These are phyloP conservation scores for Stachybotrys elegans DNA, from an alignment of 2,329 filamentous ascomycete species.

Conservation along the genomic window DNA sequence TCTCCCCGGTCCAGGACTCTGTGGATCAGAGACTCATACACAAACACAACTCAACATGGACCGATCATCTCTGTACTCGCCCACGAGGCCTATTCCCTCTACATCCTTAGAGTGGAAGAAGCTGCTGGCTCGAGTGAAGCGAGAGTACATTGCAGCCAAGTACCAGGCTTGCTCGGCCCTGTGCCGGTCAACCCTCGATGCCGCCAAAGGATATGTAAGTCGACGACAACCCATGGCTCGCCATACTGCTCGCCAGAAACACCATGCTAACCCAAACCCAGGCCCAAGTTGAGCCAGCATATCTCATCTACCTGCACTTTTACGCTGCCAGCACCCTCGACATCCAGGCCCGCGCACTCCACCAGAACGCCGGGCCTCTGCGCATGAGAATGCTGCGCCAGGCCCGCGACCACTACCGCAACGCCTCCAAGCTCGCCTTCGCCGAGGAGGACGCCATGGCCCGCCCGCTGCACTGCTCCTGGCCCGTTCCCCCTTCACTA, in stretches of 20 bases:
- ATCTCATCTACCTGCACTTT: slow-evolving; percentile 56
- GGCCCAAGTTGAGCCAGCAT: slow-evolving; percentile 43
- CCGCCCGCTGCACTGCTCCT: slow-evolving; percentile 33
- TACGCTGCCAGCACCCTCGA: slow-evolving; percentile 58
- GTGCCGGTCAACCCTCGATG: slow-evolving; percentile 29
- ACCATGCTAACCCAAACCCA: slow-evolving; percentile 5
- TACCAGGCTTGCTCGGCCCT: not conserved
- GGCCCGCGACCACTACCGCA: slow-evolving; percentile 46
- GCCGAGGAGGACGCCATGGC: slow-evolving; percentile 39
- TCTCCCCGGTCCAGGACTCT: too few species aligned
- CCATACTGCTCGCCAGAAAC: not conserved
- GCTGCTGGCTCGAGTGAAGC: not conserved
- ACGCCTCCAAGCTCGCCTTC: slow-evolving; percentile 42
- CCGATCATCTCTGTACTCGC: too few species aligned
- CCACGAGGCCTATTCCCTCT: too few species aligned
- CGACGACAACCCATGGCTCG: not conserved
- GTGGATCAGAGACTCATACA: too few species aligned
- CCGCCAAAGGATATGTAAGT: slow-evolving; percentile 39
- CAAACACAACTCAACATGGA: too few species aligned
- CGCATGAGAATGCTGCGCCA: slow-evolving; percentile 44
- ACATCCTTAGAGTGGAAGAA: not conserved
- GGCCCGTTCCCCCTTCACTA: slow-evolving; percentile 32
- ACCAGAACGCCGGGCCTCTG: slow-evolving; percentile 34
- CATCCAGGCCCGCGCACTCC: slow-evolving; percentile 46
- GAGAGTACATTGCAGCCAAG: not conserved